phyloP scores from a whole-genome alignment of 352 stramenopile species.

The Globisporangium splendens region DNA sequence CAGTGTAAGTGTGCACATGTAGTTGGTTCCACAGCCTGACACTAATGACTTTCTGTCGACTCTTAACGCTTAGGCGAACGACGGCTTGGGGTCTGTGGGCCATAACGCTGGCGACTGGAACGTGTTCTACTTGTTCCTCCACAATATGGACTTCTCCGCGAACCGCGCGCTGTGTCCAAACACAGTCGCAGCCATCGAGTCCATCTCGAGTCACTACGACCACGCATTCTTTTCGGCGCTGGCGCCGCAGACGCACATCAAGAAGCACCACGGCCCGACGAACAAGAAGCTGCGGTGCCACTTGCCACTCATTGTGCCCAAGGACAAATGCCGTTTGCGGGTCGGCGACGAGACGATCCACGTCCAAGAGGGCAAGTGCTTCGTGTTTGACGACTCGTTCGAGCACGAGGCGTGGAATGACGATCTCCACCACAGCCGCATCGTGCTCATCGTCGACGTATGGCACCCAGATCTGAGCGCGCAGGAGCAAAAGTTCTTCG shows the following conservation, averaged over 20 bases:
- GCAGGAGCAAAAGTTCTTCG: conserved; percentile 89
- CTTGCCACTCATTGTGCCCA: conserved; percentile 81
- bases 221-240: conserved; percentile 89
- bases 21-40: not conserved
- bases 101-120: conserved; percentile 86
- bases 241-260: conserved; percentile 73
- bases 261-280: conserved; percentile 82
- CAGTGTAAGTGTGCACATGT: conserved; percentile 20
- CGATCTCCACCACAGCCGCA: conserved; percentile 67
- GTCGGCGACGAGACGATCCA: conserved; percentile 63
- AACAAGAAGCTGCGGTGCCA: conserved; percentile 92
- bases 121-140: conserved; percentile 85
- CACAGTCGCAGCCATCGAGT: conserved; percentile 54
- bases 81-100: conserved; percentile 70
- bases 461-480: conserved; percentile 93
- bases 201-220: conserved; percentile 62
- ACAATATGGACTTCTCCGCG: conserved; percentile 78
- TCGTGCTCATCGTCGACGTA: conserved; percentile 93
- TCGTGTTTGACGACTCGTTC: conserved; percentile 98
- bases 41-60: no score
- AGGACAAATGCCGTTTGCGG: conserved; percentile 51
- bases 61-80: conserved; percentile 30
- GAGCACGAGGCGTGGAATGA: conserved; percentile 98
- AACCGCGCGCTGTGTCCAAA: conserved; percentile 69
- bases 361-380: conserved; percentile 87